Base-by-base conservation (phyloP, 1,284 basidiomycete species). In the Naganishia sp. region DNA sequence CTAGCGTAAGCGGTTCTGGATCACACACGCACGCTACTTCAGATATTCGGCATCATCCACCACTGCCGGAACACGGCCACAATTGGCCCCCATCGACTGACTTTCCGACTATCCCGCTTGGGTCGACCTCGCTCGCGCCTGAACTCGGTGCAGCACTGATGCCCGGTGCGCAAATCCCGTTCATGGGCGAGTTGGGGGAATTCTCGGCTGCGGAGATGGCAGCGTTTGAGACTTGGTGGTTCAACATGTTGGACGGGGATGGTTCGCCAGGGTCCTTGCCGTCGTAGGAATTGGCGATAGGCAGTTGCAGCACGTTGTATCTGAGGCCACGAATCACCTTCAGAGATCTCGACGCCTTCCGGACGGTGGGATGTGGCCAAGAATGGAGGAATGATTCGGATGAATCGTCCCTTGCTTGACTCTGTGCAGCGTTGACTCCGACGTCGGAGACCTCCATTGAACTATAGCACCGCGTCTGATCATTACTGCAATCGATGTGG, bases 191-290 rank as follows among this genome's bases (percentile, higher is more conserved):
- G 21, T 61, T 43, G 21, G 59, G 59, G 25, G 59, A 61, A 36
- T 61, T 52, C 36, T 28, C 59, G 9, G n/a, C 48, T 15, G 33
- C 33, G 36, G 59, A 61, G 46, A 61, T 61, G 59, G 48, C 48
- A 36, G 59, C 59, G n/a, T 61, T 61, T 23, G 59, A 61, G 59
- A 50, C 59, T 31, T 61, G 59, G 59, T 61, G 59, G 59, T 61
- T 52, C 43, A 49, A 61, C 31, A 61, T 61, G 59, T 10, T 61
- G 46, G 49, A 61, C 23, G 39, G 13, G 33, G 59, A 61, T 36
- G 59, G 36, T 6, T 50, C 59, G 36, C 59, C 59, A 10, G 36
- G 36, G 36, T 39, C 36, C 36, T 39, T 39, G 36, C 36, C 36
- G 36, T 39, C 36, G 36, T 39, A 39, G 36, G 13, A 13, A 9